Base-by-base conservation (phyloP, 2,329 filamentous ascomycete species). In the Neocucurbitaria cava region DNA sequence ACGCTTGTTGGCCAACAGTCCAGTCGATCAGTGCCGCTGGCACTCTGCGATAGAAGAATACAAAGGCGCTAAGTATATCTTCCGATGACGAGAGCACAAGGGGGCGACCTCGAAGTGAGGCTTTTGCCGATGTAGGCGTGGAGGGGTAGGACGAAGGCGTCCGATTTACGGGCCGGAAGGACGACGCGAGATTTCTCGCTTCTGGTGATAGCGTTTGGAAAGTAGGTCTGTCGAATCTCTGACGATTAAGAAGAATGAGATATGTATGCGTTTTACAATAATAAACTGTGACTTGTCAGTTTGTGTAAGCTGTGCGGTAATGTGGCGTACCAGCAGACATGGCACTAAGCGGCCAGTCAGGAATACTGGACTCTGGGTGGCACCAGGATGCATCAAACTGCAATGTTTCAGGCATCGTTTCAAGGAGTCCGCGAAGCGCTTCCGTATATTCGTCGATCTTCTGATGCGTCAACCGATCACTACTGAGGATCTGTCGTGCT, bases 381-480 rank as follows among this genome's bases (percentile, higher is more conserved):
- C 76, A 61, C 80, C 80, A 82, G n/a, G 68, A 73, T 17, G 75
- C 74, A 46, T 80, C 73, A 62, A 82, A 82, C 36, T 80, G 78
- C 5, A 82, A 63, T 43, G 72, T 71, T 46, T 78, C 76, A 5
- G 80, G 80, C 70, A 82, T 75, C 0, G 79, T 82, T 18, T 81
- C 78, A 57, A 78, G 73, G 13, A 82, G 56, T 3, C 70, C 67
- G 21, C 74, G 64, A 8, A 82, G 57, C 24, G 74, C 71, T 59
- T 82, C 80, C 1, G 79, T 81, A 51, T 77, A 80, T 15, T 78
- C 77, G 48, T 82, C 79, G 39, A 82, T 82, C 54, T 76, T 78
- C 1, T 66, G 58, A 31, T 78, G 74, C 35, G 70, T 78, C 52
- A 82, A 61, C 2, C 73, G 72, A 48, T 78, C 75, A 33, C 76